Evolutionary conservation across 176 grass and related monocot genomes (phyloP), one percentile per base, ranked within the genome.

Genomic region (Paspalum vaginatum): DNA sequence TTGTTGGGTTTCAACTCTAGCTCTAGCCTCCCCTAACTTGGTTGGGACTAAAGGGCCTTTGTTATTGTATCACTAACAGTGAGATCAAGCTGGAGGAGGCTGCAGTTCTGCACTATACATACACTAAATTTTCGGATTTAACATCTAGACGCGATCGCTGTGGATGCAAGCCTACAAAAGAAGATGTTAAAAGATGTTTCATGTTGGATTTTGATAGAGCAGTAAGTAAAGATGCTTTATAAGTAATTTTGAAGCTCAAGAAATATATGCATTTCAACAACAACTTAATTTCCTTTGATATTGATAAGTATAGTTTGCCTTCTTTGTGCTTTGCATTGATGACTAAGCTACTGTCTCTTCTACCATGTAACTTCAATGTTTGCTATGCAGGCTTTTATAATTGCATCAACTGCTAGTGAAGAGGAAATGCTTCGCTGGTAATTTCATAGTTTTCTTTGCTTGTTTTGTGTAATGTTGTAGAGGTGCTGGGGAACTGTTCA

Each of bases 161-260:
- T 80, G 90, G 90, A 55, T 98, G 95, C 80, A 98, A 98, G 41
- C 95, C 95, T 60, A 98, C 95, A 13, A 98, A 93, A 76, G 88
- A 93, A 38, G 95, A 98, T 89, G 90, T 98, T 53, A 94, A 98
- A 78, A 91, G 95, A 92, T 98, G 95, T 75, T 98, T 98, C 83
- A 98, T 98, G 92, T 79, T 98, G 79, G 95, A 98, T 71, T 98
- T 98, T 89, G 95, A 98, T 66, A 89, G 95, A 98, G 74, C 63
- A 21, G 95, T 98, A 81, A 89, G 95, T 85, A 27, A 45, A 75
- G 51, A 32, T 86, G 58, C 26, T 75, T 38, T 60, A 24, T 26
- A 43, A 12, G 12, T 83, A 67, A 46, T 67, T 54, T 51, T 75
- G 49, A 79, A 46, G 57, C 65, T 79, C 39, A 70, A 21, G 41